Evolutionary conservation across 495 filamentous ascomycete genomes (phyloP).

Genomic region (Penicillium alfredii): DNA sequence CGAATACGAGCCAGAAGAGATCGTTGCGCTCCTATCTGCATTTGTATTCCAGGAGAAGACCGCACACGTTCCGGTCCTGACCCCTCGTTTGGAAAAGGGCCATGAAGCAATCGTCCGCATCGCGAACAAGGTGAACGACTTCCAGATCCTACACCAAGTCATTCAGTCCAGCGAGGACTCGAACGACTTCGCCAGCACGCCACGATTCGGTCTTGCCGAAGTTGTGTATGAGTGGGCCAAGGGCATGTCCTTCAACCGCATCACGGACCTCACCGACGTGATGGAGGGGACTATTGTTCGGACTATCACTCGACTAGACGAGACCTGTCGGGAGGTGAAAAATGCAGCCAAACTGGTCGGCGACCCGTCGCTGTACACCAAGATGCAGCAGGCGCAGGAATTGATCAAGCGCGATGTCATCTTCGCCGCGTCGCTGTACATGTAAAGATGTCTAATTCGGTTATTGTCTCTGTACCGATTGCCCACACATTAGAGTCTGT

Average conservation of each 20-base stretch:
- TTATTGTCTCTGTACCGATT: no score
- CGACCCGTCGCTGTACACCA: conserved; percentile 86
- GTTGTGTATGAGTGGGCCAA: conserved; percentile 98
- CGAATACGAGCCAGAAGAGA: conserved; percentile 93
- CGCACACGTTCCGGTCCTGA: conserved; percentile 74
- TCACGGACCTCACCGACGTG: conserved; percentile 93
- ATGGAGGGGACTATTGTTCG: conserved; percentile 95
- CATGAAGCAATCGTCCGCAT: conserved; percentile 81
- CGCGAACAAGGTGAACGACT: conserved; percentile 81
- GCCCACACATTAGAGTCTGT: no score
- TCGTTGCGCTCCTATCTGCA: conserved; percentile 84
- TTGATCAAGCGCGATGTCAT: conserved; percentile 95
- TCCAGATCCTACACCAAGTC: conserved; percentile 84
- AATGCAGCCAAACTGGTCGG: conserved; percentile 94
- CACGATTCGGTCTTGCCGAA: conserved; percentile 89
- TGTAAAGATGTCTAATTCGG: no score
- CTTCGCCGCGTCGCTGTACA: conserved; percentile 80
- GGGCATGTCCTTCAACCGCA: conserved; percentile 97
- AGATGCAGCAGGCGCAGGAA: conserved; percentile 96
- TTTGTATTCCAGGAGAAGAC: conserved; percentile 99
- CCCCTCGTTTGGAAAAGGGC: conserved; percentile 74
- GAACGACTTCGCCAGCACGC: conserved; percentile 82
- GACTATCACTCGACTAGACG: conserved; percentile 85
- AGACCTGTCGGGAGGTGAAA: conserved; percentile 96
- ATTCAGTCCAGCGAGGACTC: conserved; percentile 81